Evolutionary conservation across 192 early-diverging fungal species (phyloP), one percentile per base, ranked within the genome.

Genomic region (Diversispora epigaea): DNA sequence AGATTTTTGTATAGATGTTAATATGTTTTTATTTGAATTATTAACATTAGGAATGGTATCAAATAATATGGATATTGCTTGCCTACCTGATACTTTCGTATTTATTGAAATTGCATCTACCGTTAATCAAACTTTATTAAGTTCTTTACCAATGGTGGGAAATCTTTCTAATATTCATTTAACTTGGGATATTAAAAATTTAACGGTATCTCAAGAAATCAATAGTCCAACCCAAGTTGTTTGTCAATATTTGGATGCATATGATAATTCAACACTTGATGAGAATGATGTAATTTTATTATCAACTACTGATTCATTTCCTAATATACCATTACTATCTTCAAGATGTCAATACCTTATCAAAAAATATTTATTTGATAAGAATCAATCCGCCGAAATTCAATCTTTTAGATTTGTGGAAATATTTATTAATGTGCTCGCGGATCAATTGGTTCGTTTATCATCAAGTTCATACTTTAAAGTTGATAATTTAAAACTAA

Each of bases 11-110:
- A 54, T 39, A 9, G 68, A 77, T 4, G 57, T 77, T 22, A 77
- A 77, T 50, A 71, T 71, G 50, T 32, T 77, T 15, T 41, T 77
- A 11, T 77, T 77, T 77, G 68, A 77, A 71, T 40, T 77, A 4
- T 69, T 77, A 15, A 61, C 69, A 0, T 54, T 77, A 12, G 64
- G 76, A 25, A 58, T 77, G 8, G 43, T 77, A 3, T 69, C 47
- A 17, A 46, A 55, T 17, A 52, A 57, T 17, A 21, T 50, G 32
- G 44, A 68, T 25, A 61, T 77, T 11, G 52, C 76, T n/a, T n/a
- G 19, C 15, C 40, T 77, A 45, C 76, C 62, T 46, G 39, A 39
- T 19, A 69, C 45, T 0, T 3, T 7, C 44, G 9, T 68, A 57
- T 77, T 71, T 44, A 77, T 77, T 45, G 76, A 77, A 46, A 12